Evolutionary conservation across 345 rosid genomes (phyloP).

Genomic region (Murraya paniculata): DNA sequence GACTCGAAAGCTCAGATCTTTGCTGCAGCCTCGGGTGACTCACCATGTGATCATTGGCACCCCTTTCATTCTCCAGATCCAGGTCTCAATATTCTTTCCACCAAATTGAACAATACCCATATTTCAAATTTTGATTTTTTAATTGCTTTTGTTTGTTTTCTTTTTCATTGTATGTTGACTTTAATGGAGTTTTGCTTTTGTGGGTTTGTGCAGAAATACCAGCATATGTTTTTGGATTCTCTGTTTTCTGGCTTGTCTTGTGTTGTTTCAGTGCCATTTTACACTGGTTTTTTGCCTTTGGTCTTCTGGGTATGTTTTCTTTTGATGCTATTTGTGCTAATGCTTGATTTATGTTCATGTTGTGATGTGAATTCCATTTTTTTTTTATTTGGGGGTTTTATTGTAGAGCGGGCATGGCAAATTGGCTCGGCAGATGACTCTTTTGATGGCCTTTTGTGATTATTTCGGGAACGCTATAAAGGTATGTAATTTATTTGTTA

Average conservation of each 20-base stretch:
- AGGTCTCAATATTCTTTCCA: conserved; percentile 38
- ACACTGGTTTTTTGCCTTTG: conserved; percentile 93
- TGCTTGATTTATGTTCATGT: background rate
- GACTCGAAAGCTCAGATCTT: conserved; percentile 72
- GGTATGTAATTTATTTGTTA: conserved; percentile 36
- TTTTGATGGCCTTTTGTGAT: conserved; percentile 94
- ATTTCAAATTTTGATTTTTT: conserved; percentile 5
- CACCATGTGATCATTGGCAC: conserved; percentile 55
- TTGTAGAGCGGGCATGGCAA: conserved; percentile 92
- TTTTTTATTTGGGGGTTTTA: conserved; percentile 9
- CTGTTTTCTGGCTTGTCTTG: conserved; percentile 82
- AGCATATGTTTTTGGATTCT: conserved; percentile 63
- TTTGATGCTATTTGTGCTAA: background rate
- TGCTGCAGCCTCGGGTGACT: conserved; percentile 62
- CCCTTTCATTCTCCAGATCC: conserved; percentile 68
- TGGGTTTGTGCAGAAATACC: conserved; percentile 49
- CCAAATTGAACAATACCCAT: conserved; percentile 9
- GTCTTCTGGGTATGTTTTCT: conserved; percentile 80
- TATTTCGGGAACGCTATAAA: conserved; percentile 81
- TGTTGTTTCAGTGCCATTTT: conserved; percentile 96
- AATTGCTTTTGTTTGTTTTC: background rate
- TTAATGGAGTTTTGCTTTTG: conserved; percentile 1
- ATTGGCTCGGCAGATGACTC: conserved; percentile 97
- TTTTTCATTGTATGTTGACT: background rate
- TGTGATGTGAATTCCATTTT: too few relatives aligned